These are phyloP conservation scores for Trypanosoma avium DNA, from an alignment of 208 protist genomes.

Conservation along the genomic window DNA sequence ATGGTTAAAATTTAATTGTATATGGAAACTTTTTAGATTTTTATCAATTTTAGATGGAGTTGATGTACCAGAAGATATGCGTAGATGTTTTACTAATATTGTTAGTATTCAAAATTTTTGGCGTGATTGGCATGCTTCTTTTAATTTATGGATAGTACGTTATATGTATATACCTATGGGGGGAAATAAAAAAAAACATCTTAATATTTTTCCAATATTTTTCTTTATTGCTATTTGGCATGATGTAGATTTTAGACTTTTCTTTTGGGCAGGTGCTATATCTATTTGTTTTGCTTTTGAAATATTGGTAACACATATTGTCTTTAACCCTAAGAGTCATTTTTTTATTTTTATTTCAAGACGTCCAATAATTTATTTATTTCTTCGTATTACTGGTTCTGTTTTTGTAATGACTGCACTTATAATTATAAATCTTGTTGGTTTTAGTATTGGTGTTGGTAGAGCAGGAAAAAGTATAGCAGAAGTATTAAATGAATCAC, in stretches of 20 bases:
- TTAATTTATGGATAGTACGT: constrained; percentile 93
- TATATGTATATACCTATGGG: constrained; percentile 84
- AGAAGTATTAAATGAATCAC: constrained; percentile 26
- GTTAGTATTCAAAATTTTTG: constrained; percentile 87
- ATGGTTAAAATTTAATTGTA: constrained; percentile 74
- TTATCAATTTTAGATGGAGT: constrained; percentile 67
- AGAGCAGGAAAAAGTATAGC: constrained; percentile 19
- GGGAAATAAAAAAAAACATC: constrained; percentile 41
- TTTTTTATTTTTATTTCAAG: constrained; percentile 27
- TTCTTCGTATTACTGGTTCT: constrained; percentile 39
- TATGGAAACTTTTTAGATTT: constrained; percentile 78
- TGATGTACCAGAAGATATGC: constrained; percentile 86
- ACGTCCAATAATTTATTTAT: constrained; percentile 36
- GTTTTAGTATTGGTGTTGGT: constrained; percentile 51
- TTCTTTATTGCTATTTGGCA: constrained; percentile 94
- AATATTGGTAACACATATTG: constrained; percentile 45
- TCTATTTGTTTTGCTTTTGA: constrained; percentile 70
- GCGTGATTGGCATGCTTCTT: constrained; percentile 90
- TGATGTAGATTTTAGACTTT: constrained; percentile 73
- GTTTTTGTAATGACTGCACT: constrained; percentile 49
- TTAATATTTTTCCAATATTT: constrained; percentile 90
- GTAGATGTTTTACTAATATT: constrained; percentile 62
- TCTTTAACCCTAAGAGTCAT: constrained; percentile 31
- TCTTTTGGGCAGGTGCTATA: constrained; percentile 76
- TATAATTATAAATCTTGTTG: constrained; percentile 65